phyloP scores from a whole-genome alignment of 768 basidiomycete genomes.

The Hygrophoropsis aurantiaca region DNA sequence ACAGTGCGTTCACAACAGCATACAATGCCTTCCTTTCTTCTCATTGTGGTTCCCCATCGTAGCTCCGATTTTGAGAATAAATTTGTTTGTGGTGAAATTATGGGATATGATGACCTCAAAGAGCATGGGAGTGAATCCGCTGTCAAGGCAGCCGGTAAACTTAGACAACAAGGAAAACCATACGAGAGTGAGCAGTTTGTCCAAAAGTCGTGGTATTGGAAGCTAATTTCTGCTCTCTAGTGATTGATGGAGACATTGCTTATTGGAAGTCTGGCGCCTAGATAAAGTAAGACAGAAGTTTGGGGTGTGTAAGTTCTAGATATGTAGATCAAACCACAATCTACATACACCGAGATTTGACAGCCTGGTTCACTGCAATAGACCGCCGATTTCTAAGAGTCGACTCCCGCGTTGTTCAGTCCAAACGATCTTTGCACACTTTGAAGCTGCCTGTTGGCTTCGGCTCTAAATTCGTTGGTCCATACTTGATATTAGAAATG shows the following conservation, averaged over 20 bases:
- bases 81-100: slow-evolving; percentile 97
- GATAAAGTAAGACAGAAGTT: neutral
- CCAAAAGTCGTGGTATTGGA: too few species aligned
- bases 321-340: neutral
- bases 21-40: neutral
- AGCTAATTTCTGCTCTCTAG: neutral
- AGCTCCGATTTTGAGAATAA: slow-evolving; percentile 98
- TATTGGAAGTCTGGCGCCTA: slow-evolving; percentile 84
- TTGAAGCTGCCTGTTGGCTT: too few species aligned
- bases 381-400: too few species aligned
- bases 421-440: too few species aligned
- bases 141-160: slow-evolving; percentile 94
- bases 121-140: slow-evolving; percentile 88
- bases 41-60: slow-evolving; percentile 1
- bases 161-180: slow-evolving; percentile 94
- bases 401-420: too few species aligned
- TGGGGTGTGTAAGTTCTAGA: slow-evolving; percentile 7
- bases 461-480: too few species aligned
- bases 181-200: slow-evolving; percentile 74
- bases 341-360: too few species aligned
- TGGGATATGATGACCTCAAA: slow-evolving; percentile 86
- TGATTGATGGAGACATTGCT: slow-evolving; percentile 58
- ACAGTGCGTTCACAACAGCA: slow-evolving; percentile 59
- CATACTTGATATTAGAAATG: too few species aligned
- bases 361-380: too few species aligned